Conservation (phyloP, 2,329 filamentous ascomycete genomes). For the Paecilomyces niveus region DNA sequence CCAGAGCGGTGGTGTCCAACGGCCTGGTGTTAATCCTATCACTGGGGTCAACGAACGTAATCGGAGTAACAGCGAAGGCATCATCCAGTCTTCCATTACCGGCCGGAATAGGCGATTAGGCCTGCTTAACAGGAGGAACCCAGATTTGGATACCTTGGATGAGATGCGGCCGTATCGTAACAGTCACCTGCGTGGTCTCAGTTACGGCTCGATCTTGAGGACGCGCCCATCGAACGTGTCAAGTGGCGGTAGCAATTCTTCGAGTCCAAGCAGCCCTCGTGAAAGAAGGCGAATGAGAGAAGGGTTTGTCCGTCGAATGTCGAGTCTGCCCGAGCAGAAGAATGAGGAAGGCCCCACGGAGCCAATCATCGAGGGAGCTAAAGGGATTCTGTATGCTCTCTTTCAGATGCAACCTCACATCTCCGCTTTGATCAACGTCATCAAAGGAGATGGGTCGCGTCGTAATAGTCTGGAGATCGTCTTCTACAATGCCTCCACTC, state of each 20-base stretch:
- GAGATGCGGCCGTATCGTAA: slow-evolving; percentile 46
- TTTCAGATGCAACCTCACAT: slow-evolving; percentile 46
- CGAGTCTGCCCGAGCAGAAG: slow-evolving; percentile 51
- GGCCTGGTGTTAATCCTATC: slow-evolving; percentile 66
- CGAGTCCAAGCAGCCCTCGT: slow-evolving; percentile 38
- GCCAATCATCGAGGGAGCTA: slow-evolving; percentile 49
- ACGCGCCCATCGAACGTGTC: slow-evolving; percentile 25
- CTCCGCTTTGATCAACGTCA: slow-evolving; percentile 39
- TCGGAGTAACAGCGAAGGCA: slow-evolving; percentile 56
- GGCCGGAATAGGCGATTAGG: slow-evolving; percentile 54
- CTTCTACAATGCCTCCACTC: slow-evolving; percentile 49
- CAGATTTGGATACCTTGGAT: slow-evolving; percentile 47
- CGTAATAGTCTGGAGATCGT: slow-evolving; percentile 48
- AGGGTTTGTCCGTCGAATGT: slow-evolving; percentile 45
- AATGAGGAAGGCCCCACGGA: slow-evolving; percentile 40
- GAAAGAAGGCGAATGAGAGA: slow-evolving; percentile 35
- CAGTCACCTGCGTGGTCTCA: slow-evolving; percentile 51
- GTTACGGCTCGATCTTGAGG: slow-evolving; percentile 48
- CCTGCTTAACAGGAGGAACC: slow-evolving; percentile 51
- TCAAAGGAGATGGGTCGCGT: slow-evolving; percentile 40
- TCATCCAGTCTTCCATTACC: slow-evolving; percentile 41
- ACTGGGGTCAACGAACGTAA: slow-evolving; percentile 57
- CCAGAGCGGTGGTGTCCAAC: slow-evolving; percentile 46
- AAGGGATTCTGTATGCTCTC: slow-evolving; percentile 49
- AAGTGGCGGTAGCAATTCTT: slow-evolving; percentile 31